Evolutionary conservation across 805 yeast genomes (phyloP), one percentile per base, ranked within the genome.

Genomic region (Jamesozyma rosinii): DNA sequence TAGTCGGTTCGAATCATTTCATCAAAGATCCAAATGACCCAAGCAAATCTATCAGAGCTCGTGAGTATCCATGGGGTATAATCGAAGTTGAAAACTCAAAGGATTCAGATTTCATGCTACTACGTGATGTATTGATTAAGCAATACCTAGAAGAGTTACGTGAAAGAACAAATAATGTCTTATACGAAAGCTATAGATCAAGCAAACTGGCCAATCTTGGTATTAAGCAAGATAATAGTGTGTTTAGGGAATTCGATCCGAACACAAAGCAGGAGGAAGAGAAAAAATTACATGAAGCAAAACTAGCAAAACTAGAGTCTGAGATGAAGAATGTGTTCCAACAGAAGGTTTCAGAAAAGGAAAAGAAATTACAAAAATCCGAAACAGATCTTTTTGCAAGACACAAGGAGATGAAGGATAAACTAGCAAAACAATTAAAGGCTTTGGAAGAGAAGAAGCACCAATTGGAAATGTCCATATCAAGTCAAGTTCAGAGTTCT

Each of bases 241-340:
- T 90, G n/a, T 92, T 92, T 71, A 80, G 82, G 63, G 97, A 87
- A 63, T 87, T 88, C 59, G 95, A 90, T 65, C 98, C 98, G 26
- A 77, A 82, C 42, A 73, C 83, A 53, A 86, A 85, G 68, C 95
- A 87, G 66, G 94, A 83, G 65, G 97, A 92, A 68, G 97, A 92
- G 67, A 82, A 84, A 58, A 81, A 83, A 30, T 73, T 86, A 59
- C 97, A 92, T 63, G 96, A 87, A 68, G 95, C 95, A 49, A 88
- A 90, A 62, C 74, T 92, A 56, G 83, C 89, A 45, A 87, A 86
- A 71, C 77, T 92, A 82, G 97, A 92, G 70, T 77, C 87, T 34
- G 97, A 92, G 68, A 88, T 92, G 97, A 89, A 90, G 70, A 74
- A 81, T 22, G 95, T 92, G 44, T 92, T 92, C 79, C 95, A 89